Base-by-base conservation (phyloP, 1,284 basidiomycete species). In the Cerrena zonata region DNA sequence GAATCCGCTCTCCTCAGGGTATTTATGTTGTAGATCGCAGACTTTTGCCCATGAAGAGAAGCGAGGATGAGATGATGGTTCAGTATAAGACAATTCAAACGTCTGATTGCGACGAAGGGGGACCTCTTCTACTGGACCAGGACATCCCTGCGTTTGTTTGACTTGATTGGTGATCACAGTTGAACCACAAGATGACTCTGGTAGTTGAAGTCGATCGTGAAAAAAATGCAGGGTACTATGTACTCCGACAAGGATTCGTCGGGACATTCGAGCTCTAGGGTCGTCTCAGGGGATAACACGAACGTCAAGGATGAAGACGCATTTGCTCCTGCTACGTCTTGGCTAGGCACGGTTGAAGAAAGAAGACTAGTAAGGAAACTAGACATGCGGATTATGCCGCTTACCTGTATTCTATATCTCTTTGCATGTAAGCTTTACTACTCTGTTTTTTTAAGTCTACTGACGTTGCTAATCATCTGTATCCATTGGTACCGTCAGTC, bases 391-490 rank as follows among this genome's bases (percentile, higher is more conserved):
- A 86, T 89, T 44, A 67, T 89, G 49, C 85, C 85, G 36, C 79
- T 89, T 49, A 71, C 78, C 1, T 88, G 85, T 58, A 60, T 86
- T 21, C 73, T 89, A 34, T 89, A 89, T 58, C 71, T 89, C 30
- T 87, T 85, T 62, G 84, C 85, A 21, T 89, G 85, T 85, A 53
- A 61, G 82, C n/a, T n/a, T n/a, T n/a, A n/a, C n/a, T n/a, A n/a
- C n/a, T n/a, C 65, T 21, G 13, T 23, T 10, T 38, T 23, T 37
- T 34, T 4, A 38, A 7, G 45, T 30, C 10, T 26, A n/a, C n/a
- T 46, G 19, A 25, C 44, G 5, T 5, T 30, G 3, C 27, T 18
- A 34, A 21, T 23, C 10, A 18, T 15, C 50, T 22, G 25, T 21
- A 18, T 19, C 13, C 27, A 5, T 3, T 38, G 2, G 34, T 21